Evolutionary conservation across 2,329 filamentous ascomycete species (phyloP).

Genomic region (Cladorrhinum sp.): DNA sequence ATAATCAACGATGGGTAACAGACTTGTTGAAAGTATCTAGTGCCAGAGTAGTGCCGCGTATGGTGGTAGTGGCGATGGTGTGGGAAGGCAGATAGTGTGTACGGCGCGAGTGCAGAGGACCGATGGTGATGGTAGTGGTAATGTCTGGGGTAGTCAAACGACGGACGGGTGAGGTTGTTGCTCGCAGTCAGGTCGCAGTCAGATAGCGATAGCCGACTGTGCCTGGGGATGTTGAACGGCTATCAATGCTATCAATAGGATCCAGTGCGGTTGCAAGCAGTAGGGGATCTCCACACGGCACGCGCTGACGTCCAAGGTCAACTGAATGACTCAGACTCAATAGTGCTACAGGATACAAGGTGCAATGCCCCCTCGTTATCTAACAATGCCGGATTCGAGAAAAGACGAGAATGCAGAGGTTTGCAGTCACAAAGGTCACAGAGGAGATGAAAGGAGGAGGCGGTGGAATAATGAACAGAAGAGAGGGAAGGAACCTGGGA

Average conservation of each 20-base stretch:
- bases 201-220: slow-evolving; percentile 12
- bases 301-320: slow-evolving; percentile 30
- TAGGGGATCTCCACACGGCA: slow-evolving; percentile 25
- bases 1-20: neutral
- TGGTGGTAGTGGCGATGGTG: neutral
- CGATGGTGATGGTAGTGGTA: neutral
- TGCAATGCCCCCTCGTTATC: slow-evolving; percentile 12
- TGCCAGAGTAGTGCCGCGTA: slow-evolving; percentile 3
- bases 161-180: slow-evolving; percentile 2
- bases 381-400: slow-evolving; percentile 2
- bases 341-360: slow-evolving; percentile 16
- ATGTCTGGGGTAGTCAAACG: slow-evolving; percentile 17
- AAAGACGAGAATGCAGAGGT: slow-evolving; percentile 3
- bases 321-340: slow-evolving; percentile 33
- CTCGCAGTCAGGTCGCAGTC: neutral
- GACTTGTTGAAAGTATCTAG: slow-evolving; percentile 21
- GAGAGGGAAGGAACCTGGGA: slow-evolving; percentile 20
- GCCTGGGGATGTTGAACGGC: slow-evolving; percentile 17
- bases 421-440: slow-evolving; percentile 1
- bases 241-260: slow-evolving; percentile 12
- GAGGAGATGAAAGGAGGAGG: slow-evolving; percentile 5
- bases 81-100: neutral
- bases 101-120: neutral
- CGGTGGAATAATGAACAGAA: slow-evolving; percentile 14
- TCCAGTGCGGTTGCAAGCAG: neutral